Percentiles rank a stretch among this genome's conserved stretches.
These are phyloP conservation scores for Lepidium africanum DNA, from an alignment of 345 rosid species.

Conservation along the genomic window DNA sequence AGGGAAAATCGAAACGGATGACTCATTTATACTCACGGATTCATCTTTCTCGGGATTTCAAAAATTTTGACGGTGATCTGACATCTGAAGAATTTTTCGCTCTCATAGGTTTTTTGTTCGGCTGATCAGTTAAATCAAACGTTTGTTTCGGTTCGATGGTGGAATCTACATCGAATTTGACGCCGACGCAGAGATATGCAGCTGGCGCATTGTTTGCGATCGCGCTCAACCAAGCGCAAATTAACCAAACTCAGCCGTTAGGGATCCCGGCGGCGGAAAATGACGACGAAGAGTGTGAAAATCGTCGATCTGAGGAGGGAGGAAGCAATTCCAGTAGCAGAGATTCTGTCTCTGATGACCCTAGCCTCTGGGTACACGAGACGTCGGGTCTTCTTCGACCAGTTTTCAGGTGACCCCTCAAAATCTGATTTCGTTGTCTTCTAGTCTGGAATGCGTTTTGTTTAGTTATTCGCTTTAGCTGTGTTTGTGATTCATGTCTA, in stretches of 20 bases:
- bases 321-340: slow-evolving; percentile 47
- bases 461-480: background rate
- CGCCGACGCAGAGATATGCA: slow-evolving; percentile 70
- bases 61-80: slow-evolving; percentile 23
- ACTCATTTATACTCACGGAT: background rate
- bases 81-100: background rate
- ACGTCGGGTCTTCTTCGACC: slow-evolving; percentile 74
- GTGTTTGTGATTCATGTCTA: background rate
- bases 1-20: background rate
- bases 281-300: slow-evolving; percentile 11
- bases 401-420: slow-evolving; percentile 52
- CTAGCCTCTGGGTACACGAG: slow-evolving; percentile 76
- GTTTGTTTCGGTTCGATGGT: slow-evolving; percentile 1
- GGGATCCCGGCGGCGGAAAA: slow-evolving; percentile 34
- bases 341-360: slow-evolving; percentile 78
- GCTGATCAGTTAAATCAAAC: background rate
- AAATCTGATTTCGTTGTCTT: background rate
- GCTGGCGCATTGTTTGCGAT: slow-evolving; percentile 76
- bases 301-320: slow-evolving; percentile 31
- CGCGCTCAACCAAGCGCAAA: slow-evolving; percentile 83
- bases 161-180: slow-evolving; percentile 37
- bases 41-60: slow-evolving; percentile 9
- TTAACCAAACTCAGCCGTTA: slow-evolving; percentile 66
- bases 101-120: background rate
- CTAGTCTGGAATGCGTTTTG: background rate